A percentile compares a stretch with the other conserved stretches of the same genome.
Conservation (phyloP, 2,329 filamentous ascomycete species). For the Aspergillus sp. region DNA sequence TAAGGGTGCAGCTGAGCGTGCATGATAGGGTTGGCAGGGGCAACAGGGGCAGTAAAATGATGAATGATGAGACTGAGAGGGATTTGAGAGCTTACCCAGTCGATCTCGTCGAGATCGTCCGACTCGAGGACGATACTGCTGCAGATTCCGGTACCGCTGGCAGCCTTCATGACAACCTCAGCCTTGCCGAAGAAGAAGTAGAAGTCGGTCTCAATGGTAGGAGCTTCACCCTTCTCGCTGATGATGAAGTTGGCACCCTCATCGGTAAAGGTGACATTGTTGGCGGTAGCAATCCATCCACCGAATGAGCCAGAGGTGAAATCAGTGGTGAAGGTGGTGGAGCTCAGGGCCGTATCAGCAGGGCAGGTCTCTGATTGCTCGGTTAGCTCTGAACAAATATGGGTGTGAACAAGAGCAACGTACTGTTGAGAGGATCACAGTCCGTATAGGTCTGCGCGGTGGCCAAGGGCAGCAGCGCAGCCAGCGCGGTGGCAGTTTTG, state of each 20-base stretch:
- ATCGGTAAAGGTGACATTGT: slow-evolving; percentile 63
- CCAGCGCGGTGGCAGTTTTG: slow-evolving; percentile 33
- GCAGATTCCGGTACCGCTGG: slow-evolving; percentile 86
- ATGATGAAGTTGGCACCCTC: slow-evolving; percentile 84
- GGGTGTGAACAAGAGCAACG: slow-evolving; percentile 6
- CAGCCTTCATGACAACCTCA: slow-evolving; percentile 80
- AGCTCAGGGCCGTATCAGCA: slow-evolving; percentile 68
- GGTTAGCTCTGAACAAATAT: slow-evolving; percentile 8
- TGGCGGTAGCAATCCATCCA: slow-evolving; percentile 67
- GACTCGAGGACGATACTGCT: slow-evolving; percentile 89
- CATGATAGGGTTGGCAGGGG: slow-evolving; percentile 39
- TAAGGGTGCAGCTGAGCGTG: slow-evolving; percentile 5
- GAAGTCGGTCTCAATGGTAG: slow-evolving; percentile 83
- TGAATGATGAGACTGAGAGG: not conserved
- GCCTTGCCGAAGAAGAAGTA: slow-evolving; percentile 98
- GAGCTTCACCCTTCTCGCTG: slow-evolving; percentile 73
- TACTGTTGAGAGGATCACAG: slow-evolving; percentile 66
- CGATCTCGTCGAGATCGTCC: slow-evolving; percentile 93
- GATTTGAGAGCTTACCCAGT: slow-evolving; percentile 72
- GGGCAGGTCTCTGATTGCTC: slow-evolving; percentile 58
- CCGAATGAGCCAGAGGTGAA: slow-evolving; percentile 56
- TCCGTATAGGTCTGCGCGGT: slow-evolving; percentile 71
- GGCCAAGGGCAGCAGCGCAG: slow-evolving; percentile 34
- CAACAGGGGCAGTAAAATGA: not conserved
- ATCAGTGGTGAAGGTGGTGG: slow-evolving; percentile 33